Base-by-base conservation (phyloP, 306 rosid species). In the Potentilla sterilis region DNA sequence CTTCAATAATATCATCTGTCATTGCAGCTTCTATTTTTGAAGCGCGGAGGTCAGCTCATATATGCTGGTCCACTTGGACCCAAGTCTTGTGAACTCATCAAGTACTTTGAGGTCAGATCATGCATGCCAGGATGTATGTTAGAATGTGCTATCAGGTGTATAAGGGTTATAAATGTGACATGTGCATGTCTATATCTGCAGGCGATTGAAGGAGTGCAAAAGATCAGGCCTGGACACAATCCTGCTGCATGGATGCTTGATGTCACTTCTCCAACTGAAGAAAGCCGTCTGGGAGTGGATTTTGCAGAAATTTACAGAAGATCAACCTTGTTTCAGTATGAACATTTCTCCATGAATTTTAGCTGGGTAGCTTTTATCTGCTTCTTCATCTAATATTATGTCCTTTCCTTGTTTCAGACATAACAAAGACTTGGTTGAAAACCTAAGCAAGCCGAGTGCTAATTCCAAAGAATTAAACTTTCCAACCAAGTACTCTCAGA, bases 231-330 rank as follows among this genome's bases (percentile, higher is more conserved):
- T 80, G 97, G 98, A 57, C 86, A 91, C 78, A 94, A 94, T 80
- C 98, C 98, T 64, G 91, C 98, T 58, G 82, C 98, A 69, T 94
- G 98, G 98, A 94, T 94, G 96, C 92, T 94, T 74, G 98, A 91
- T 80, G 93, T 87, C 80, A 89, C 96, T 82, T 89, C 96, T 79
- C 47, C 94, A 67, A 58, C 81, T 55, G 98, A 94, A 90, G 98
- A 94, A 86, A 88, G 12, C 89, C 90, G 89, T 11, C 78, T 91
- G 14, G 97, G 86, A 67, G 96, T 94, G 70, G 94, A 94, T 92
- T 94, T 89, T 32, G 94, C 98, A 7, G 98, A 91, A 79, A 86
- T 94, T 78, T 94, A 94, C 87, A 83, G 93, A 65, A 80, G 79
- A 68, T 94, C 98, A 73, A 84, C 77, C 79, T 83, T 94, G 85